Base-by-base conservation (phyloP, 768 basidiomycete genomes). In the Lyophyllum decastes region DNA sequence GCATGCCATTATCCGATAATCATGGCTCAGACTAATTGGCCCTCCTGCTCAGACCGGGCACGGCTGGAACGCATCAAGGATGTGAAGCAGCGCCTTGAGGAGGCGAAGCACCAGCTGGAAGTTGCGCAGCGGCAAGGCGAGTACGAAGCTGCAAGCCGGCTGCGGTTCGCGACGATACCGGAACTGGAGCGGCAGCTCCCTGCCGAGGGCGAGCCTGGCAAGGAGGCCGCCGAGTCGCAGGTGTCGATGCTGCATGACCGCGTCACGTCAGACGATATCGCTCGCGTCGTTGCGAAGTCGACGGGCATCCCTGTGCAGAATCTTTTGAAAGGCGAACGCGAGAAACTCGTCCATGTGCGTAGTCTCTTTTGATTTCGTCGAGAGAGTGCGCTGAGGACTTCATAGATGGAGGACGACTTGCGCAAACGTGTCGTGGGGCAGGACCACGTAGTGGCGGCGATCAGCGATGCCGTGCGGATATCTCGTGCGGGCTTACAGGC, bases 231-330 rank as follows among this genome's bases (percentile, higher is more conserved):
- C 33, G 79, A 81, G 21, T 75, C 76, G 16, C 82, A 84, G 33
- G 71, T 88, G 35, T 71, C 81, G 12, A 89, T 91, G 82, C 76
- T 95, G 33, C 87, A 94, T 62, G 94, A 95, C 60, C 79, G 92
- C 40, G 92, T 97, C 8, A 94, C 90, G 7, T 88, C 88, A n/a
- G 87, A 85, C 64, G 93, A 95, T 69, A 95, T 96, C 49, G 85
- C 94, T 2, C 79, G 90, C 2, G 94, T 95, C 21, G 89, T 95
- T 3, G 92, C 92, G 7, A 90, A 88, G 67, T 82, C 90, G 0
- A 97, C 94, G 0, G 94, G 94, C 6, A 95, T 96, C 25, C 94
- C 94, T 0, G 93, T 95, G 1, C 85, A 92, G 71, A 94, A 89
- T 66, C 72, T 96, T 59, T 72, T 96, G 63, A 92, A 91, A 69